These are phyloP conservation scores for Linnemannia schmuckeri DNA, from an alignment of 192 early-diverging fungal species.

Conservation along the genomic window DNA sequence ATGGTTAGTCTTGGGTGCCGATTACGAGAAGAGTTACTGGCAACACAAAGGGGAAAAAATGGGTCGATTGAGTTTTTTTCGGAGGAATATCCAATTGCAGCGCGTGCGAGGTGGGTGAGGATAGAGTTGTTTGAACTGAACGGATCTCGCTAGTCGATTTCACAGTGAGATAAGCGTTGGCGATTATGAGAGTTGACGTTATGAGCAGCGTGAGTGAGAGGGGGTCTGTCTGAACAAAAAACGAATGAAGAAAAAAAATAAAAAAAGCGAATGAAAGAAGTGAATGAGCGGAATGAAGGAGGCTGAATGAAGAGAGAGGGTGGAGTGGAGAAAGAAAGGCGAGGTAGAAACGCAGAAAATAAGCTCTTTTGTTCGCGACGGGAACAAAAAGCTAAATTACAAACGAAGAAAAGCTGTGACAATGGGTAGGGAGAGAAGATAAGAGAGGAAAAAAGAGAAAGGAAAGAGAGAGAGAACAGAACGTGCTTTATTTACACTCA, in stretches of 20 bases:
- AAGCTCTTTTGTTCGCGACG: not conserved
- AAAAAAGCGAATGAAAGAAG: not conserved
- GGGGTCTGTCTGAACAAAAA: not conserved
- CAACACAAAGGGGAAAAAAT: not conserved
- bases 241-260: not conserved
- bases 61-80: not conserved
- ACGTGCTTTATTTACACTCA: not conserved
- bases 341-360: too few relatives aligned
- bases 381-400: not conserved
- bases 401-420: not conserved
- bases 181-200: not conserved
- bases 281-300: not conserved
- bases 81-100: not conserved
- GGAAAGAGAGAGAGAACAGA: not conserved
- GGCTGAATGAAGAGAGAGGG: not conserved
- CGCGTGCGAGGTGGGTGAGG: not conserved
- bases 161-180: not conserved
- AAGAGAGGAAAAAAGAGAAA: not conserved
- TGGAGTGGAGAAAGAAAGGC: not conserved
- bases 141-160: not conserved
- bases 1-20: too few relatives aligned
- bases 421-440: not conserved
- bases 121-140: not conserved
- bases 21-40: not conserved
- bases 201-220: not conserved